Base-by-base conservation (phyloP, 306 rosid genomes). In the Cucumis melo region DNA sequence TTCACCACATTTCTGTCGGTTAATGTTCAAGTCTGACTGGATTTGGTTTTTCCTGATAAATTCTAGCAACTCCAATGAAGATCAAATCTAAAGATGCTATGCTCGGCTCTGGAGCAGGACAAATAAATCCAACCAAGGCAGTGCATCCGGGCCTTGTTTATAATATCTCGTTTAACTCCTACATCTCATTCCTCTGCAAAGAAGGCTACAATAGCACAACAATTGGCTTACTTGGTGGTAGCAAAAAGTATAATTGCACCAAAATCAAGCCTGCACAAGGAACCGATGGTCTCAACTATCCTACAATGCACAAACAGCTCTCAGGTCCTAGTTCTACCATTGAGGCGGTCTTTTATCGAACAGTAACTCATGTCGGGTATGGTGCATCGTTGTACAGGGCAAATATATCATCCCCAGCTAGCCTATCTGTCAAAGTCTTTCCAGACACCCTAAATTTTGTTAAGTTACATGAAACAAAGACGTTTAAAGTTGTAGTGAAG, bases 271-370 rank as follows among this genome's bases (percentile, higher is more conserved):
- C 68, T 6, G 77, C 90, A 10, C 78, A 2, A 27, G 94, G 97
- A 78, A 75, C 82, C 0, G 98, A 91, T 70, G 98, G 96, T 57
- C 81, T 93, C 77, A 93, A 93, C 90, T 93, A 93, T 85, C 96
- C 97, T 16, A 81, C 84, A 57, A 85, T 93, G 94, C 90, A 87
- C 80, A 10, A 73, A 51, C 86, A 82, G 72, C 87, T 87, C 15
- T 2, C 0, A 5, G 60, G 24, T 38, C 53, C 72, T 6, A 59
- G 44, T 44, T 80, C 87, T 3, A 63, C 34, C 14, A 82, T 91
- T 63, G 72, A 85, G 0, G 93, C 90, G 3, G 85, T 86, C 51
- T 93, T 87, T 82, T 44, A 78, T 54, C 82, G 97, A 41, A 88
- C 83, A 3, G 89, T 91, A 54, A 93, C 87, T 16, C 77, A 87